These are phyloP conservation scores for Begonia loranthoides DNA, from an alignment of 306 rosid genomes.

Conservation along the genomic window DNA sequence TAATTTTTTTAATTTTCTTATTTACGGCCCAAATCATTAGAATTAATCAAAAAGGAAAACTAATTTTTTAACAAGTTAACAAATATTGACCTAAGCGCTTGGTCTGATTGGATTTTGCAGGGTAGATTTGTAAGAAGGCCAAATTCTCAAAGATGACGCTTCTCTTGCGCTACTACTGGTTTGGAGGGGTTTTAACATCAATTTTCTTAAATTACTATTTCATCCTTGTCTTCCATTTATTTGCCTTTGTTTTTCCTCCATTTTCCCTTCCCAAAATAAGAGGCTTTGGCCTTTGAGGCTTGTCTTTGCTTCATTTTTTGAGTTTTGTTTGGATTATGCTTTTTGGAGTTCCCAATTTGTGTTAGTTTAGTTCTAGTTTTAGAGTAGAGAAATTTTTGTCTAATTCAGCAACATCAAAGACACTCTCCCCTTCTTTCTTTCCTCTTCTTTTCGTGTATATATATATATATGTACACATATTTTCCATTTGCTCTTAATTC, in stretches of 20 bases:
- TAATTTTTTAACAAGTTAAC: neutral
- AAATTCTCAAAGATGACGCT: conserved; percentile 25
- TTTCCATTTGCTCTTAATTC: too few relatives aligned
- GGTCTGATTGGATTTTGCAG: too few relatives aligned
- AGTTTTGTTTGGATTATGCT: neutral
- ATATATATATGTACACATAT: too few relatives aligned
- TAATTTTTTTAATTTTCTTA: neutral
- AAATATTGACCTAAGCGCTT: too few relatives aligned
- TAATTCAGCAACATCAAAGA: too few relatives aligned
- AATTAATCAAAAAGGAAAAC: neutral
- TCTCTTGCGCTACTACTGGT: conserved; percentile 1
- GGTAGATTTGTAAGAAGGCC: conserved; percentile 80
- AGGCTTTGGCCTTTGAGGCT: neutral
- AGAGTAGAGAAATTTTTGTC: neutral
- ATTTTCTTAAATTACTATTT: too few relatives aligned
- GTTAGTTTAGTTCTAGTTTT: neutral
- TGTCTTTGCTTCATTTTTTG: neutral
- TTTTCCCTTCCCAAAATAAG: neutral
- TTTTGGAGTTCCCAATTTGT: neutral
- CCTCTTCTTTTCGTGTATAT: too few relatives aligned
- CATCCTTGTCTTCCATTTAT: neutral
- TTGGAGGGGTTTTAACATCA: neutral
- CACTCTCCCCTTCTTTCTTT: too few relatives aligned
- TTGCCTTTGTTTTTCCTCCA: neutral
- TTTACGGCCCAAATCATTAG: neutral